Evolutionary conservation across 441 rosid species (phyloP), one percentile per base, ranked within the genome.

Genomic region (Viola pubescens): DNA sequence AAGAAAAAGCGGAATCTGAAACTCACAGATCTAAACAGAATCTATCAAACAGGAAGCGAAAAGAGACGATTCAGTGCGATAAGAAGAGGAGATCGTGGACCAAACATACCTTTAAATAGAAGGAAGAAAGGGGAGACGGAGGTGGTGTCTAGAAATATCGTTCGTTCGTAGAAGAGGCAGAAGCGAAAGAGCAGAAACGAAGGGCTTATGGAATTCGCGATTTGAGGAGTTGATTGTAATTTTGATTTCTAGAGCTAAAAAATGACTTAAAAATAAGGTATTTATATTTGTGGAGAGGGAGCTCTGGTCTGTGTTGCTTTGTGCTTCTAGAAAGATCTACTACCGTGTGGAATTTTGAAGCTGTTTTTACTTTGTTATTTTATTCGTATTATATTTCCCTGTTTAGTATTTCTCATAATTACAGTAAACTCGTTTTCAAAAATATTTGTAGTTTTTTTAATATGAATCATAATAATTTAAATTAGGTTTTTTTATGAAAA

Each of bases 301-400:
- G n/a, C 49, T 16, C 16, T 4, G 52, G 14, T 1, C 9, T 13
- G 54, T 3, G 38, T 4, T 0, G 42, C 39, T 48, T 4, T 16
- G 13, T 61, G 39, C 66, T 72, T 75, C 79, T 69, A 69, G 79
- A 75, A 75, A 56, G 41, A 60, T 75, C 76, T 60, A 58, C 50
- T 4, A 12, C 7, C 19, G 11, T 26, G 47, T 48, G 9, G 59
- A 57, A 9, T 46, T 47, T 40, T 49, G 4, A 8, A 9, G n/a
- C 6, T 12, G 37, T 7, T 14, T 37, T 8, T 8, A 1, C 2
- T 26, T 26, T 26, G 0, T 26, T 26, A 26, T 26, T 26, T 26
- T 26, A 26, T 26, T 26, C 34, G 34, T 19, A 19, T 19, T 19
- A 19, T 19, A n/a, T n/a, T 19, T 19, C 26, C 26, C n/a, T n/a